Base-by-base conservation (phyloP, 768 basidiomycete species). In the Exsudoporus frostii region DNA sequence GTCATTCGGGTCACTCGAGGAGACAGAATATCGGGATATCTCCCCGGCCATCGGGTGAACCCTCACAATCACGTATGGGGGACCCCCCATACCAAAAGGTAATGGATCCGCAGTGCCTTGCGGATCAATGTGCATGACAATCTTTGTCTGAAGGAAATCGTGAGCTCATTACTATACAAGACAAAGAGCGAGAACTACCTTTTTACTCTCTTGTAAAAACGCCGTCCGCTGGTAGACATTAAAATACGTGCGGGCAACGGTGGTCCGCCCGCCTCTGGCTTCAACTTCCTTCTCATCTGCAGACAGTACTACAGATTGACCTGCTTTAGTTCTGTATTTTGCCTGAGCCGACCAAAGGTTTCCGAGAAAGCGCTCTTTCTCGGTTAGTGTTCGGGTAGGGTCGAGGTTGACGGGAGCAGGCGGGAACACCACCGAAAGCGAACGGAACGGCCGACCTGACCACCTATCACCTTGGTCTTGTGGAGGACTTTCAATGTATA, bases 271-370 rank as follows among this genome's bases (percentile, higher is more conserved):
- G 41, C 74, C 74, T 51, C 80, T 78, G 19, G 75, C 79, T 65
- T 92, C 88, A 3, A 95, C 87, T 65, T 92, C 88, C 56, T 79
- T 76, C 52, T 91, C 90, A 17, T 87, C 81, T 5, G 88, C 78
- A 56, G 79, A 76, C 14, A 92, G 72, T 10, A 87, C 82, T 17
- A 89, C 84, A 2, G 88, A 88, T 63, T 88, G 86, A 0, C 86
- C 88, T 8, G 77, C 70, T 47, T 82, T 81, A 2, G 90, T 81
- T 52, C 94, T 78, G 59, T 88, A 88, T 43, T 78, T 82, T 8
- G 92, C 92, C 66, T 98, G 94, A 22, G 85, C 85, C 39, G 79
- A 79, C 94, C 94, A 98, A 11, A 98, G 71, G 65, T 92, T 93
- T 58, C 92, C 85, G 30, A 98, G 71, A 65, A 98, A 98, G 9